phyloP scores from a whole-genome alignment of 495 filamentous ascomycete genomes.

The Lophiotrema nucula region DNA sequence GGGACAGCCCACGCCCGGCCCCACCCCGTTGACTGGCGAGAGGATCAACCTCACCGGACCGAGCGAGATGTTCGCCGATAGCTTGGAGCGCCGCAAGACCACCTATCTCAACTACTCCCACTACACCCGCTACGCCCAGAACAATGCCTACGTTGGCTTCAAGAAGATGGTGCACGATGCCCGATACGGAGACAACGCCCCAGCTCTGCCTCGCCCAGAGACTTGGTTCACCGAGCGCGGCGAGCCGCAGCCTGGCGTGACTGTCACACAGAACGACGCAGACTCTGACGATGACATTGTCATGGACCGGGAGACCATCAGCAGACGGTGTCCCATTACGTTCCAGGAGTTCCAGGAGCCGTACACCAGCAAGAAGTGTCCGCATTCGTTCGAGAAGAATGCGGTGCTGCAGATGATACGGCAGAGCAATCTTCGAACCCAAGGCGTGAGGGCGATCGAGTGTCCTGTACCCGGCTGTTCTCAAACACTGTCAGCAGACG shows the following conservation, averaged over 20 bases:
- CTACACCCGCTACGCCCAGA: slow-evolving; percentile 57
- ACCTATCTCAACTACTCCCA: slow-evolving; percentile 37
- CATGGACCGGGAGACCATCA: slow-evolving; percentile 65
- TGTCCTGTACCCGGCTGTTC: slow-evolving; percentile 48
- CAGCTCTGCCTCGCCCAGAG: slow-evolving; percentile 63
- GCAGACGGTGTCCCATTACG: slow-evolving; percentile 79
- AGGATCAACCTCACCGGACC: slow-evolving; percentile 24
- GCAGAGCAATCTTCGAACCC: slow-evolving; percentile 31
- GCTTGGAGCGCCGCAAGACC: slow-evolving; percentile 34
- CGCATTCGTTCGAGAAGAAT: slow-evolving; percentile 75
- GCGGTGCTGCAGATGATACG: slow-evolving; percentile 68
- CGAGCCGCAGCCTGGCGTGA: slow-evolving; percentile 41
- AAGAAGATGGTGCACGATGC: slow-evolving; percentile 75
- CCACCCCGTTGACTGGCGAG: slow-evolving; percentile 8
- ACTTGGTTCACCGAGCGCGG: slow-evolving; percentile 63
- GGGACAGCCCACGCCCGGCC: slow-evolving; percentile 14
- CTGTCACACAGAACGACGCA: slow-evolving; percentile 15
- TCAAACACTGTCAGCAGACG: slow-evolving; percentile 38
- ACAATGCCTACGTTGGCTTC: slow-evolving; percentile 80
- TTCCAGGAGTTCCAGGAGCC: slow-evolving; percentile 71
- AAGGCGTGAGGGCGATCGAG: slow-evolving; percentile 34
- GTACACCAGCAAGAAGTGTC: slow-evolving; percentile 71
- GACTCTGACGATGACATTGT: slow-evolving; percentile 70
- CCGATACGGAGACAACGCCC: slow-evolving; percentile 61
- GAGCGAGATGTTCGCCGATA: slow-evolving; percentile 31